Conservation (phyloP, 176 grass and related monocot species). For the Phoenix dactylifera region DNA sequence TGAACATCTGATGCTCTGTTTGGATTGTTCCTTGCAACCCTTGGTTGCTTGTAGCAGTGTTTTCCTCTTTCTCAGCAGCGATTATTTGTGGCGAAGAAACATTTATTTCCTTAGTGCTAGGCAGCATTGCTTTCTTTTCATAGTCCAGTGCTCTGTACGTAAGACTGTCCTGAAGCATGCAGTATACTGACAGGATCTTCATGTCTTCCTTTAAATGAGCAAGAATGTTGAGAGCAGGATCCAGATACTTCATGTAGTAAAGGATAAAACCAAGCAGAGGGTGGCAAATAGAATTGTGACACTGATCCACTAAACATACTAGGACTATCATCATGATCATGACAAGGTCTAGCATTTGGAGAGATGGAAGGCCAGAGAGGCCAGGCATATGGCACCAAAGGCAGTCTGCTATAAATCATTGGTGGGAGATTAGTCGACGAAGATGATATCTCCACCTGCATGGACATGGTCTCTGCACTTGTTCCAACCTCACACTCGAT, state of each 20-base stretch:
- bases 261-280: conserved; percentile 54
- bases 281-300: conserved; percentile 20
- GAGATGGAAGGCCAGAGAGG: conserved; percentile 28
- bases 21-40: no score
- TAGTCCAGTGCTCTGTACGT: background rate
- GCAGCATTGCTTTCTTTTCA: no score
- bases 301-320: background rate
- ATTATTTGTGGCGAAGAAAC: no score
- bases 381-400: conserved; percentile 38
- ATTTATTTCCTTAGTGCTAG: no score
- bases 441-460: conserved; percentile 9
- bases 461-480: background rate
- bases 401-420: conserved; percentile 4
- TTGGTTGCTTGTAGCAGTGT: no score
- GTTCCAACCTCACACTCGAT: no score
- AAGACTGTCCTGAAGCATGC: background rate
- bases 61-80: no score
- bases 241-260: conserved; percentile 22
- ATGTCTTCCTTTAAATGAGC: conserved; percentile 12
- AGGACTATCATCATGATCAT: conserved; percentile 10
- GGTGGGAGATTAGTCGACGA: conserved; percentile 16
- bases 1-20: no score
- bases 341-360: background rate
- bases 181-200: no score
- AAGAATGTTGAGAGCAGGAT: conserved; percentile 18